A percentile compares a stretch with the other conserved stretches of the same genome.
Evolutionary conservation across 225 moss, liverwort and hornwort species (phyloP).

Genomic region (Lunularia cruciata): DNA sequence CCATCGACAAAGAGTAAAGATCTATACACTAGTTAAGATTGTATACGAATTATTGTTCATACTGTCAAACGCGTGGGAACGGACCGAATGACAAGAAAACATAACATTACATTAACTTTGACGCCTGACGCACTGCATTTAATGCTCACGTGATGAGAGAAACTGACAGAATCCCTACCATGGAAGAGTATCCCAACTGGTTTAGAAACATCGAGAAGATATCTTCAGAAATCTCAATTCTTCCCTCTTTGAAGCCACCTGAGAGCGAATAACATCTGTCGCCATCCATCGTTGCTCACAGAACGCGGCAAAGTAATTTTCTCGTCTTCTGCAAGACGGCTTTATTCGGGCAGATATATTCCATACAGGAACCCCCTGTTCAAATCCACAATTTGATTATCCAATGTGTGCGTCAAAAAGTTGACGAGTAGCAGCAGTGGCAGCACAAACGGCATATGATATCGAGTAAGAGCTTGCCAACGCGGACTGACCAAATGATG

Average conservation of each 20-base stretch:
- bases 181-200: neutral
- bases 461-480: neutral
- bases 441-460: neutral
- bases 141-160: too few relatives aligned
- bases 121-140: too few relatives aligned
- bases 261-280: neutral
- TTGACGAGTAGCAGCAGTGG: neutral
- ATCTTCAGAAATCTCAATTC: neutral
- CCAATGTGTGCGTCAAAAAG: neutral
- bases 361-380: neutral
- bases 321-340: neutral
- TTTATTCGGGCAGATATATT: neutral
- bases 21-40: too few relatives aligned
- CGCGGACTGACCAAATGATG: neutral
- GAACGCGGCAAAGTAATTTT: neutral
- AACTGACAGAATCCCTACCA: too few relatives aligned
- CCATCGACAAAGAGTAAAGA: too few relatives aligned
- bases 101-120: too few relatives aligned
- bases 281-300: neutral
- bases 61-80: too few relatives aligned
- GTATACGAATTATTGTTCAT: too few relatives aligned
- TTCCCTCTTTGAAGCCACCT: neutral
- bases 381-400: neutral
- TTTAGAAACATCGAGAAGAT: neutral
- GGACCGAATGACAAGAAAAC: too few relatives aligned